A percentile compares a stretch with the other conserved stretches of the same genome.
Conservation (phyloP, 371 early-diverging fungal genomes). For the Rhizomucor pusillus region DNA sequence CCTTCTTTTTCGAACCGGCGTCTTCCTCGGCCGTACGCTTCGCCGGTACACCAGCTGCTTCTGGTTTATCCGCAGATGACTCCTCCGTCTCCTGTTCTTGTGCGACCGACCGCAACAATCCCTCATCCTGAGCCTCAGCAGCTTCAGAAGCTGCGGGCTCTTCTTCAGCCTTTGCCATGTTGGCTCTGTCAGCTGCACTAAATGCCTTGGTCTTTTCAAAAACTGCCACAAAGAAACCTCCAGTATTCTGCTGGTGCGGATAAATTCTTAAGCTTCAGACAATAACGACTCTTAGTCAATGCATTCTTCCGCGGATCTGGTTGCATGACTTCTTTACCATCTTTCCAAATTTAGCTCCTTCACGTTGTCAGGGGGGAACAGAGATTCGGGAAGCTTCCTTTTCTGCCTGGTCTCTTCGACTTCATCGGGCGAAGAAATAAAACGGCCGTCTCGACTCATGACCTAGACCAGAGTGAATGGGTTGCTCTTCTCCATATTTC, state of each 20-base stretch:
- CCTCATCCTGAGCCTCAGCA: slow-evolving; percentile 26
- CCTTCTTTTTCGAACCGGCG: slow-evolving; percentile 26
- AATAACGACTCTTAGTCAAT: slow-evolving; percentile 2
- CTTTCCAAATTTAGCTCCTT: slow-evolving; percentile 70
- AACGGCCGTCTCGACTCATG: slow-evolving; percentile 56
- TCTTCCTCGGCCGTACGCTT: slow-evolving; percentile 17
- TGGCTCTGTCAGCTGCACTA: slow-evolving; percentile 52
- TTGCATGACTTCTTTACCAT: slow-evolving; percentile 49
- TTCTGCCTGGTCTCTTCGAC: slow-evolving; percentile 42
- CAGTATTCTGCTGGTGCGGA: slow-evolving; percentile 97
- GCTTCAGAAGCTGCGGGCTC: slow-evolving; percentile 18
- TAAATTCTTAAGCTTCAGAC: slow-evolving; percentile 79
- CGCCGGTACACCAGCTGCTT: slow-evolving; percentile 10
- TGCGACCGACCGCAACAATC: slow-evolving; percentile 19
- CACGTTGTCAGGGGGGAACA: slow-evolving; percentile 81
- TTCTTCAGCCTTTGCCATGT: slow-evolving; percentile 24
- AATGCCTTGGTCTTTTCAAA: slow-evolving; percentile 77
- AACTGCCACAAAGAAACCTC: slow-evolving; percentile 99
- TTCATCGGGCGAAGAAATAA: slow-evolving; percentile 58
- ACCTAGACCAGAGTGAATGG: slow-evolving; percentile 25
- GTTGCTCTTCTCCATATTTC: not conserved
- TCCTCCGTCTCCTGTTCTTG: slow-evolving; percentile 13
- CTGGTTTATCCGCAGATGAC: not conserved
- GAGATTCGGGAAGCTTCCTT: slow-evolving; percentile 49
- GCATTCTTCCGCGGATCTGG: slow-evolving; percentile 4